These are phyloP conservation scores for Ephemerocybe angulata DNA, from an alignment of 768 basidiomycete genomes.

Conservation along the genomic window DNA sequence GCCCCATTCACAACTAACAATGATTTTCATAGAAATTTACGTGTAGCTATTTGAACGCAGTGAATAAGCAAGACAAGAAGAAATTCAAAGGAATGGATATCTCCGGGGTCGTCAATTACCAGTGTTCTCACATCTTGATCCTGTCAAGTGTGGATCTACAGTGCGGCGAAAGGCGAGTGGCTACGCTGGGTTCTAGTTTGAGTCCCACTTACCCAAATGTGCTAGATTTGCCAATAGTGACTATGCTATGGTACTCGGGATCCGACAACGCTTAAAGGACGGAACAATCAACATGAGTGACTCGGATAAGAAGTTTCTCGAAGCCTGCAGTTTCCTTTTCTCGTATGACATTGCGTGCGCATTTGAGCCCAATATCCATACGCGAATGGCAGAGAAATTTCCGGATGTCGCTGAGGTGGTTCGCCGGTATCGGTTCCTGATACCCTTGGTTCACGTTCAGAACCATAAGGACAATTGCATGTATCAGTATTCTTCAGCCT, in stretches of 20 bases:
- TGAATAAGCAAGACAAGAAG: slow-evolving; percentile 22
- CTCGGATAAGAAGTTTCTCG: too few species aligned
- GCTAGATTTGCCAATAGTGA: slow-evolving; percentile 21
- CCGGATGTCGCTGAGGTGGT: slow-evolving; percentile 9
- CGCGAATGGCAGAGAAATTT: slow-evolving; percentile 13
- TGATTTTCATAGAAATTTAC: slow-evolving; percentile 21
- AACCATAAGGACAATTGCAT: slow-evolving; percentile 25
- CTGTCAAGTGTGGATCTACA: slow-evolving; percentile 24
- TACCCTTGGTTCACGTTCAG: slow-evolving; percentile 23
- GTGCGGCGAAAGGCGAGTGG: slow-evolving; percentile 22
- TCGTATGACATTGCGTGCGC: slow-evolving; percentile 27
- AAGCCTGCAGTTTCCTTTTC: background rate
- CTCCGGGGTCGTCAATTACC: slow-evolving; percentile 22
- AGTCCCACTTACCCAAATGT: background rate
- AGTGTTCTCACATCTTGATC: slow-evolving; percentile 24
- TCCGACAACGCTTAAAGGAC: too few species aligned
- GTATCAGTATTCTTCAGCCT: slow-evolving; percentile 21
- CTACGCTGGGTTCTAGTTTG: background rate
- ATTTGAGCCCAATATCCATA: slow-evolving; percentile 15
- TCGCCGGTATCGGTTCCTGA: slow-evolving; percentile 9
- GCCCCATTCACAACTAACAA: too few species aligned
- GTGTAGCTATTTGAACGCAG: slow-evolving; percentile 21
- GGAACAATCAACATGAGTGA: too few species aligned
- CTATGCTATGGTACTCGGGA: slow-evolving; percentile 16
- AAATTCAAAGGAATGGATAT: slow-evolving; percentile 27